Evolutionary conservation across 345 rosid genomes (phyloP), one percentile per base, ranked within the genome.

Genomic region (Punica granatum): DNA sequence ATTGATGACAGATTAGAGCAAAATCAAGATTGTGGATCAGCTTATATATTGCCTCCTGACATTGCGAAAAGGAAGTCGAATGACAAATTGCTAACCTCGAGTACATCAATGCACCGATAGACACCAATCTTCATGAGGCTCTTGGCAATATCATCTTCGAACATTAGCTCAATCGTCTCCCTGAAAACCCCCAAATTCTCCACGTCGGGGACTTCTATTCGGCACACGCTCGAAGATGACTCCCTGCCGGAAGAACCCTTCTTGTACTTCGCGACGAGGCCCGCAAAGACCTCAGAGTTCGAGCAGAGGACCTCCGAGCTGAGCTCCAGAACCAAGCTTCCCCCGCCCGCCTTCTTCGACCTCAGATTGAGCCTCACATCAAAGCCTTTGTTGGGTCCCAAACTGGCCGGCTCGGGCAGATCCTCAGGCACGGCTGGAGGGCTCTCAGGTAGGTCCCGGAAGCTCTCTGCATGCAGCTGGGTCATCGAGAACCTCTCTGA

Each of bases 141-240:
- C 42, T 70, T 86, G 36, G 79, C 36, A 39, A 93, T 83, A 31
- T 82, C 84, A 12, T 84, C 88, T 74, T 86, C 95, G 43, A 93
- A 93, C 97, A 93, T 93, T 34, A 93, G 83, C 75, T 89, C 89
- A 19, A 93, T 78, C 9, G 92, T 87, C 73, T 89, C 92, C 75
- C 75, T 86, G 63, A 93, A 93, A 60, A 82, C 79, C 30, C 80
- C 89, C 72, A 93, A 75, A 79, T 93, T 90, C 79, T 89, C 96
- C 39, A 93, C 97, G 53, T 85, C 90, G 0, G 80, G 78, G 35
- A 87, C 96, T 76, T 90, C 95, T 26, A 90, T 89, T 69, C 94
- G 83, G 74, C 83, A 90, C 58, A 85, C 71, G 28, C 80, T 74
- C 63, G 58, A 75, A 0, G 70, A 71, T 58, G 71, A 61, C 28